Percentiles rank a stretch among this genome's conserved stretches.
These are phyloP conservation scores for Bifiguratus adelaidae DNA, from an alignment of 192 early-diverging fungal genomes.

Conservation along the genomic window DNA sequence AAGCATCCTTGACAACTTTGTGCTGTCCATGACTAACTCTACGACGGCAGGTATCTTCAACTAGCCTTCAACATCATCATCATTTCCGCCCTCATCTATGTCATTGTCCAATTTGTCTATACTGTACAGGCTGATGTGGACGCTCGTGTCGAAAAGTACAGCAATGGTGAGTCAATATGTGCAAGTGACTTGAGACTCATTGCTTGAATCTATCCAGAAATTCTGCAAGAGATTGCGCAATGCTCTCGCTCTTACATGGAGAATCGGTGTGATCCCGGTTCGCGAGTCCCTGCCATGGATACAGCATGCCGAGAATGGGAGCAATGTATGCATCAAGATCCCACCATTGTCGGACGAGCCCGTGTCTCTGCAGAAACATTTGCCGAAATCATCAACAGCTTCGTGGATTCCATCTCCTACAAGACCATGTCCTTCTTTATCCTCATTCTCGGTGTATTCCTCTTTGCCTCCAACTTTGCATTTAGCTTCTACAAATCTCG, in stretches of 20 bases:
- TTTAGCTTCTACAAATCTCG: background rate
- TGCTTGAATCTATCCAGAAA: constrained; percentile 16
- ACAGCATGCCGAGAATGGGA: constrained; percentile 48
- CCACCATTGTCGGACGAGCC: constrained; percentile 46
- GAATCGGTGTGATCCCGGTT: constrained; percentile 36
- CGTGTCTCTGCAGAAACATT: constrained; percentile 74
- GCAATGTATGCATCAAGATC: constrained; percentile 41
- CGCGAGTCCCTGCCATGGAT: constrained; percentile 50
- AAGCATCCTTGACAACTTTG: too few species aligned
- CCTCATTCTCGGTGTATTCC: background rate
- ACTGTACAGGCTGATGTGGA: constrained; percentile 67
- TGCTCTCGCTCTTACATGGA: constrained; percentile 54
- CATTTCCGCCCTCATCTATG: constrained; percentile 39
- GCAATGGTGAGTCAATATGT: constrained; percentile 13
- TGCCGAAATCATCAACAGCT: constrained; percentile 72
- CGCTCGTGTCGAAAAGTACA: constrained; percentile 53
- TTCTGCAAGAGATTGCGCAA: constrained; percentile 43
- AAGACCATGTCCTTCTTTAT: constrained; percentile 57
- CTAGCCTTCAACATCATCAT: constrained; percentile 57
- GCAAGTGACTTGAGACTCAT: background rate
- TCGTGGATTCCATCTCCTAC: constrained; percentile 76
- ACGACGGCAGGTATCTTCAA: constrained; percentile 70
- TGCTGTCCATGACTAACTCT: too few species aligned
- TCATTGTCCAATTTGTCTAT: constrained; percentile 55
- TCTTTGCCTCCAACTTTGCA: constrained; percentile 1